Percentiles rank a stretch among this genome's conserved stretches.
Evolutionary conservation across 352 stramenopile genomes (phyloP).

Genomic region (Pythium apleroticum): DNA sequence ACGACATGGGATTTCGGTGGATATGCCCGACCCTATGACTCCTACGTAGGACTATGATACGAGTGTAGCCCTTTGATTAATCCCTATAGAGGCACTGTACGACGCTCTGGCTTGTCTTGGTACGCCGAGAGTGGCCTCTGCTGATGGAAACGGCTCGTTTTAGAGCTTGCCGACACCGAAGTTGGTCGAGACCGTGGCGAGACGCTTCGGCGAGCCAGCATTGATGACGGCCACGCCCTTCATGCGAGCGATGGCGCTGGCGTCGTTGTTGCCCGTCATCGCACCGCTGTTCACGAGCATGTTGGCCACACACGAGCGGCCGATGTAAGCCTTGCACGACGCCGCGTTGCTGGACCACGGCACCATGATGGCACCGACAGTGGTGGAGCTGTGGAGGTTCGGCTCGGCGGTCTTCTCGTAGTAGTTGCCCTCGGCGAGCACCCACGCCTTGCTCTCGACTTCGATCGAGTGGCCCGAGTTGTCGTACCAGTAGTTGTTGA

Average conservation of each 20-base stretch:
- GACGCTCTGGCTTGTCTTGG: no score
- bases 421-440: slow-evolving; percentile 48
- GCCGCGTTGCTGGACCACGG: slow-evolving; percentile 12
- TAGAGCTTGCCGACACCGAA: slow-evolving; percentile 14
- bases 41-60: no score
- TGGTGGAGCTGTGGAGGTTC: slow-evolving; percentile 6
- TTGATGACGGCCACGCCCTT: slow-evolving; percentile 14
- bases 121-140: no score
- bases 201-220: slow-evolving; percentile 1
- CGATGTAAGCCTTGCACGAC: slow-evolving; percentile 28
- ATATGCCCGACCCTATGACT: no score
- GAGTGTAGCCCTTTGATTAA: no score
- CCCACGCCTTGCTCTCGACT: slow-evolving; percentile 33
- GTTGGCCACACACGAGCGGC: slow-evolving; percentile 32
- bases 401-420: slow-evolving; percentile 37
- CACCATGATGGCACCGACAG: slow-evolving; percentile 21
- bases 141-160: no score
- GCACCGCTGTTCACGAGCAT: slow-evolving; percentile 27
- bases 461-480: slow-evolving; percentile 43
- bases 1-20: no score
- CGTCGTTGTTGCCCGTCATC: slow-evolving; percentile 2
- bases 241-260: not conserved
- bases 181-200: not conserved
- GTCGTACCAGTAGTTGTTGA: slow-evolving; percentile 50
- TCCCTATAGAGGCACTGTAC: no score